A percentile compares a stretch with the other conserved stretches of the same genome.
Conservation (phyloP, 306 rosid species). For the Crataegus laevigata region DNA sequence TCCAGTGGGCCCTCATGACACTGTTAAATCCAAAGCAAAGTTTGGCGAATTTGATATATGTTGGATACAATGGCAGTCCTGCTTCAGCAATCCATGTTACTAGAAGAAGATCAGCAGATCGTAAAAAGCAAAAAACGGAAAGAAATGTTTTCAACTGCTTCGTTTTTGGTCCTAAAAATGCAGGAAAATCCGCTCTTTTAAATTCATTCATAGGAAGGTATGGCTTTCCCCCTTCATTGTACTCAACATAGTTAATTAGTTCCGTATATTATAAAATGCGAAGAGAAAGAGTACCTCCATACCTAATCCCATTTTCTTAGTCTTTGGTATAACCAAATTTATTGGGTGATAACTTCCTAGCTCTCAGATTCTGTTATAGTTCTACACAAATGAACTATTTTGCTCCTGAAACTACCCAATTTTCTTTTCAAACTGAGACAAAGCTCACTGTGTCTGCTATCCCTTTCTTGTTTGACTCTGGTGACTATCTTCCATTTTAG, state of each 20-base stretch:
- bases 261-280: neutral
- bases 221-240: constrained; percentile 17
- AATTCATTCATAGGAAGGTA: constrained; percentile 80
- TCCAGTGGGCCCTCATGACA: constrained; percentile 98
- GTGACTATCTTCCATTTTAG: neutral
- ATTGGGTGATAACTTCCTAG: neutral
- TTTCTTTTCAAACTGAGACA: neutral
- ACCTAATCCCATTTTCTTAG: neutral
- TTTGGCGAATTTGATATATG: constrained; percentile 77
- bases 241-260: constrained; percentile 9
- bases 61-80: constrained; percentile 84
- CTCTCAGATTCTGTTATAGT: neutral
- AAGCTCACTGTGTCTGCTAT: neutral
- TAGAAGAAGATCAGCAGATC: constrained; percentile 59
- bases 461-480: neutral
- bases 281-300: neutral
- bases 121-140: constrained; percentile 64
- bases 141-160: constrained; percentile 83
- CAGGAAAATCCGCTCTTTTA: constrained; percentile 83
- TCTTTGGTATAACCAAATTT: neutral
- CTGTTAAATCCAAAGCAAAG: constrained; percentile 59
- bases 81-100: constrained; percentile 72
- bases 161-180: constrained; percentile 78
- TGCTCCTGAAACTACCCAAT: neutral
- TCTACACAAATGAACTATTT: neutral